Base-by-base conservation (phyloP, 257 asterid genomes). In the Nicotiana knightiana region DNA sequence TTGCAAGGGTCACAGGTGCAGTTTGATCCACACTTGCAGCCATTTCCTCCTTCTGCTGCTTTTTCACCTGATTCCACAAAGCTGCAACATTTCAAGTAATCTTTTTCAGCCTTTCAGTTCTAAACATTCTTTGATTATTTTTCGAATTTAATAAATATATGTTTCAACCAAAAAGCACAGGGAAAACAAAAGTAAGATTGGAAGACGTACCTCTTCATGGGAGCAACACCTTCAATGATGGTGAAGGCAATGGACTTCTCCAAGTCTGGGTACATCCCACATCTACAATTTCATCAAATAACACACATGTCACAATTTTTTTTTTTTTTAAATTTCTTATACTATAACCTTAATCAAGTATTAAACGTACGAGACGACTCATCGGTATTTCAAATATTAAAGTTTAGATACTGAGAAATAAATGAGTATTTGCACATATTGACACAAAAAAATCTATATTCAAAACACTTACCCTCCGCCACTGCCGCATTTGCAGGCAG, bases 191-290 rank as follows among this genome's bases (percentile, higher is more conserved):
- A 3, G 10, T 4, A 15, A 24, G 5, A 58, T n/a, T 37, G 30
- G 30, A 28, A 13, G 24, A 63, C 83, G 15, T 82, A 81, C 87
- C 16, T 67, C 79, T 3, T 85, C 57, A 12, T 18, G 10, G 84
- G 84, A 64, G 86, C 84, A 82, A 85, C 82, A 73, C 86, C 88
- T 13, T 71, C 13, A 12, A 85, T 54, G 83, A 79, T 63, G 82
- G 88, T 79, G 24, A 79, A 61, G 30, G 82, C 81, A 13, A 80
- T 63, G 51, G 76, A 73, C 58, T 67, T 78, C 82, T 85, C 88
- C 26, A 81, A 26, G 59, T 81, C 83, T 0, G 81, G 83, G 18
- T 85, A 81, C 85, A 85, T 84, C 17, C 85, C 85, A 21, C 85
- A 84, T 6, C 85, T 78, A 30, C 37, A 18, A 17, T 58, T 18